phyloP scores from a whole-genome alignment of 306 rosid species.

The Crotalaria pallida region DNA sequence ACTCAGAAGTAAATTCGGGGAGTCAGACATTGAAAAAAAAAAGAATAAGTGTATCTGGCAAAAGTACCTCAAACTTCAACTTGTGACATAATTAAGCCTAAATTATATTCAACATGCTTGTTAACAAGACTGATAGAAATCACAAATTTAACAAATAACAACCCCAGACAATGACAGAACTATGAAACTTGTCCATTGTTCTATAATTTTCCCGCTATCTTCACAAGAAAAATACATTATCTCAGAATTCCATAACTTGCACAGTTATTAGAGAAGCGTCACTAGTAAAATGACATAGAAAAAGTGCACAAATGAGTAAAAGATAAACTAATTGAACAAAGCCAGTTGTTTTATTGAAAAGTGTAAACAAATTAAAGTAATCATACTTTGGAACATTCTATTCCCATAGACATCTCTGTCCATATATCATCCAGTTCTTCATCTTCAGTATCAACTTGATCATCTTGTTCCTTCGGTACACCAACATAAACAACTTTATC shows the following conservation, averaged over 20 bases:
- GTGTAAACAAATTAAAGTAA: not conserved
- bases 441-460: conserved; percentile 31
- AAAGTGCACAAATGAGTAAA: not conserved
- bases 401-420: conserved; percentile 78
- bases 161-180: not conserved
- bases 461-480: conserved; percentile 44
- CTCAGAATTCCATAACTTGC: not conserved
- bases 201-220: not conserved
- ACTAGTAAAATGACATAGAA: not conserved
- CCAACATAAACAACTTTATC: conserved; percentile 69
- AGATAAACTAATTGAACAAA: conserved; percentile 2
- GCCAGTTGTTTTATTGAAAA: conserved; percentile 1
- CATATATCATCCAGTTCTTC: conserved; percentile 76
- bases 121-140: too few relatives aligned
- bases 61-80: too few relatives aligned
- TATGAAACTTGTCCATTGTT: not conserved
- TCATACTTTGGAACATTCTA: conserved; percentile 73
- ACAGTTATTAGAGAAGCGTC: not conserved
- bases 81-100: too few relatives aligned
- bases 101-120: too few relatives aligned
- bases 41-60: too few relatives aligned
- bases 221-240: not conserved
- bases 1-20: too few relatives aligned
- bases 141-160: not conserved
- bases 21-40: too few relatives aligned